phyloP scores from a whole-genome alignment of 768 basidiomycete genomes.

The Boletus vermiculosoides region DNA sequence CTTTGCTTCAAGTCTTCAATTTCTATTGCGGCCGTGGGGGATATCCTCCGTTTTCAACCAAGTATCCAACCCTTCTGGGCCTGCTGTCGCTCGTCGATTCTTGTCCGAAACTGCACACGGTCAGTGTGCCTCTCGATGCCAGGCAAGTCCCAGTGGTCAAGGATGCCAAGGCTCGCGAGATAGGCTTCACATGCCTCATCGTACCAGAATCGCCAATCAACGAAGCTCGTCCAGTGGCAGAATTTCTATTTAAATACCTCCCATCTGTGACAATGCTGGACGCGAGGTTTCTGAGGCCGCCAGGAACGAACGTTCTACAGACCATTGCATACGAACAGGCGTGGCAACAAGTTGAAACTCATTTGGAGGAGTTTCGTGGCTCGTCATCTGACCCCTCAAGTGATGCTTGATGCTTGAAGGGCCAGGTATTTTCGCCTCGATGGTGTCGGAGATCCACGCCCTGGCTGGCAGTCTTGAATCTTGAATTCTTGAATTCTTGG shows the following conservation, averaged over 20 bases:
- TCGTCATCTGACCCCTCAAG: background rate
- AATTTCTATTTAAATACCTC: conserved; percentile 7
- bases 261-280: conserved; percentile 2
- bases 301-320: background rate
- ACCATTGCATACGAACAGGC: background rate
- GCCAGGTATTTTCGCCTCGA: background rate
- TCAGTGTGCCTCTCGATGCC: conserved; percentile 14
- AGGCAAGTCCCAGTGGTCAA: conserved; percentile 6
- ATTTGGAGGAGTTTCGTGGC: background rate
- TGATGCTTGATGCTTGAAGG: background rate
- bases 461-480: background rate
- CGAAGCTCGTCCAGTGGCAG: conserved; percentile 8
- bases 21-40: conserved; percentile 6
- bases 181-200: background rate
- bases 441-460: background rate
- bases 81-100: conserved; percentile 4
- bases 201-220: conserved; percentile 15
- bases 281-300: background rate
- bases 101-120: background rate
- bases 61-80: conserved; percentile 8
- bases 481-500: background rate
- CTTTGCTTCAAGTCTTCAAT: conserved; percentile 1
- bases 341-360: background rate
- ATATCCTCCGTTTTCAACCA: conserved; percentile 4
- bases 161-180: background rate